phyloP scores from a whole-genome alignment of 306 rosid species.

The Pyrus bretschneideri region DNA sequence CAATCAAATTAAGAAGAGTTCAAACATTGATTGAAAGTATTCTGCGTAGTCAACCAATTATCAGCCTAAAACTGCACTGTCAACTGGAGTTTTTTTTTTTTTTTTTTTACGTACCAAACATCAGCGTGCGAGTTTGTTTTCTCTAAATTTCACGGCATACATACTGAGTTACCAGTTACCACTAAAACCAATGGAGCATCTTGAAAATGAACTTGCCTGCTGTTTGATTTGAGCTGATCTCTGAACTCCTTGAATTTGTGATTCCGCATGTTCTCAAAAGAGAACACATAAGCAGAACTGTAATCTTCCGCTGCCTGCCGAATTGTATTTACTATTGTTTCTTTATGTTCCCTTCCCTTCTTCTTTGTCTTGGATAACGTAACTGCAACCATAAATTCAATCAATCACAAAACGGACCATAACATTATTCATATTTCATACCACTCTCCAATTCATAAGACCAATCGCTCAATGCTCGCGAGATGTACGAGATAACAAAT shows the following conservation, averaged over 20 bases:
- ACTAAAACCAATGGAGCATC: not conserved
- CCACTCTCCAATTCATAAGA: not conserved
- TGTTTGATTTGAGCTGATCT: slow-evolving; percentile 57
- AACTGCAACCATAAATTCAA: slow-evolving; percentile 37
- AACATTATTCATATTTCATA: not conserved
- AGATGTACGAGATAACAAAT: not conserved
- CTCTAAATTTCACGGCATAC: not conserved
- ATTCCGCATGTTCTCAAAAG: slow-evolving; percentile 90
- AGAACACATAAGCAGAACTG: slow-evolving; percentile 57
- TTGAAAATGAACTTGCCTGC: slow-evolving; percentile 38
- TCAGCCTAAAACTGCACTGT: not conserved
- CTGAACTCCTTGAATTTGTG: slow-evolving; percentile 86
- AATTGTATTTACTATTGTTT: slow-evolving; percentile 49
- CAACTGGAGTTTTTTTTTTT: not conserved
- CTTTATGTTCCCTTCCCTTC: slow-evolving; percentile 83
- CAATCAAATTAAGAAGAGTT: not conserved
- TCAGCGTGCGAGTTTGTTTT: not conserved
- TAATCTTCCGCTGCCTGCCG: slow-evolving; percentile 68
- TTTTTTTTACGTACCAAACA: not conserved
- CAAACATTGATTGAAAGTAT: no score
- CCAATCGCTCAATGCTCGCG: not conserved
- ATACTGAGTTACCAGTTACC: not conserved
- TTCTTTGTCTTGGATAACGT: slow-evolving; percentile 90
- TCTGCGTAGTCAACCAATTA: not conserved
- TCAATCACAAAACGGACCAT: not conserved